Conservation (phyloP, 176 grass and related monocot genomes). For the Tuctoria greenei region DNA sequence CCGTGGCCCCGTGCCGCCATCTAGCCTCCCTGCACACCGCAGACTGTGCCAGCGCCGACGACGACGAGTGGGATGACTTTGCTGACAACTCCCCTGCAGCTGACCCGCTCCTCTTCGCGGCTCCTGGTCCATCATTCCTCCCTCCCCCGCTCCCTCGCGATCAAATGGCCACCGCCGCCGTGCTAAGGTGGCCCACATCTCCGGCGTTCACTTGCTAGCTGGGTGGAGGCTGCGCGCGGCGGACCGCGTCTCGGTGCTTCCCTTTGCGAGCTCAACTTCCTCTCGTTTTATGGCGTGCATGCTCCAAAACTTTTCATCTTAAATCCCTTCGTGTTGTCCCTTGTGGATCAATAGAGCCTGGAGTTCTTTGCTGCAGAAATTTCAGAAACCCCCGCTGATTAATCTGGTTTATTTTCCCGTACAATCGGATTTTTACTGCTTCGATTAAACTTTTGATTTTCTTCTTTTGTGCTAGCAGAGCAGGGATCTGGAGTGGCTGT, state of each 20-base stretch:
- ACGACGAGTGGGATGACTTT: too few relatives aligned
- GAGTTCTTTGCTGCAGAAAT: background rate
- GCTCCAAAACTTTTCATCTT: slow-evolving; percentile 9
- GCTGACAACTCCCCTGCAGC: too few relatives aligned
- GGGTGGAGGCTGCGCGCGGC: background rate
- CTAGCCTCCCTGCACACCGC: too few relatives aligned
- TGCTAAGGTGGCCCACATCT: background rate
- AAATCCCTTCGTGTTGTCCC: background rate
- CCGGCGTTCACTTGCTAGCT: background rate
- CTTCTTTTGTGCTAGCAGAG: slow-evolving; percentile 44
- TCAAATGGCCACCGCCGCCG: slow-evolving; percentile 40
- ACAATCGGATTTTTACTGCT: background rate
- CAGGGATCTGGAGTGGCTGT: slow-evolving; percentile 10
- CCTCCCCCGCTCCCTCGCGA: background rate
- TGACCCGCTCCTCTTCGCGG: too few relatives aligned
- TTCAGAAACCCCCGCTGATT: background rate
- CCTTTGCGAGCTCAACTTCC: background rate
- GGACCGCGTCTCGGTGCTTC: slow-evolving; percentile 25
- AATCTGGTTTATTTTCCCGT: background rate
- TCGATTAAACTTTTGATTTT: background rate
- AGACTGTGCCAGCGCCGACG: too few relatives aligned
- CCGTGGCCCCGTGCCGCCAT: too few relatives aligned
- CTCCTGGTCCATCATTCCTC: background rate
- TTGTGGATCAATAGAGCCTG: background rate
- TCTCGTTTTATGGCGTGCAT: slow-evolving; percentile 40